These are phyloP conservation scores for Lepidopterella palustris DNA, from an alignment of 495 filamentous ascomycete species.

Conservation along the genomic window DNA sequence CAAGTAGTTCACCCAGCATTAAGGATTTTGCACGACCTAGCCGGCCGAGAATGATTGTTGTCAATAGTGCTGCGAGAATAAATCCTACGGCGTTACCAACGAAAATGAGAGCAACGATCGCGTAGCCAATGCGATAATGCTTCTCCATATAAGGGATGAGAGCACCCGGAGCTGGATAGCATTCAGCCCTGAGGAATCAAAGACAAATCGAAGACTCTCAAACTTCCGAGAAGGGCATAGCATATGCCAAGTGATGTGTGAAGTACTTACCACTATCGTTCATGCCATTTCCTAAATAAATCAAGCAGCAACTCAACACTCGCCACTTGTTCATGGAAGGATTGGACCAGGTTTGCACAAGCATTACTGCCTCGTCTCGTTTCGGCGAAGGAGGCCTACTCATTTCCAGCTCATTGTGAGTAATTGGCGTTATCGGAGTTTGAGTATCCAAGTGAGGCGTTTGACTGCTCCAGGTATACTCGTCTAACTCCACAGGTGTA, in stretches of 20 bases:
- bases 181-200: slow-evolving; percentile 14
- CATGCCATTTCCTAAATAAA: slow-evolving; percentile 39
- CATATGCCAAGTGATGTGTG: no score
- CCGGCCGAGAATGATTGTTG: slow-evolving; percentile 47
- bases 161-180: slow-evolving; percentile 54
- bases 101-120: slow-evolving; percentile 71
- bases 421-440: slow-evolving; percentile 35
- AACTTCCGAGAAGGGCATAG: no score
- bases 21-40: slow-evolving; percentile 60
- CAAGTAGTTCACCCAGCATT: slow-evolving; percentile 45
- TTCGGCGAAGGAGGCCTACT: slow-evolving; percentile 43
- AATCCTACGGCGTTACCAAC: slow-evolving; percentile 72
- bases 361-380: slow-evolving; percentile 36
- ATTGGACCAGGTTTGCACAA: slow-evolving; percentile 46
- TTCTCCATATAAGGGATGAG: slow-evolving; percentile 71
- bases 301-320: slow-evolving; percentile 41
- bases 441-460: slow-evolving; percentile 1
- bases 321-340: slow-evolving; percentile 48
- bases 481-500: slow-evolving; percentile 16
- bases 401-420: slow-evolving; percentile 50
- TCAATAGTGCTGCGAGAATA: slow-evolving; percentile 61
- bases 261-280: slow-evolving; percentile 39
- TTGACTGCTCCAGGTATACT: slow-evolving; percentile 4
- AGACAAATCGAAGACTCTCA: background rate
- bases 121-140: slow-evolving; percentile 64